These are phyloP conservation scores for Wallacemonas collosoma DNA, from an alignment of 208 protist species.

Conservation along the genomic window DNA sequence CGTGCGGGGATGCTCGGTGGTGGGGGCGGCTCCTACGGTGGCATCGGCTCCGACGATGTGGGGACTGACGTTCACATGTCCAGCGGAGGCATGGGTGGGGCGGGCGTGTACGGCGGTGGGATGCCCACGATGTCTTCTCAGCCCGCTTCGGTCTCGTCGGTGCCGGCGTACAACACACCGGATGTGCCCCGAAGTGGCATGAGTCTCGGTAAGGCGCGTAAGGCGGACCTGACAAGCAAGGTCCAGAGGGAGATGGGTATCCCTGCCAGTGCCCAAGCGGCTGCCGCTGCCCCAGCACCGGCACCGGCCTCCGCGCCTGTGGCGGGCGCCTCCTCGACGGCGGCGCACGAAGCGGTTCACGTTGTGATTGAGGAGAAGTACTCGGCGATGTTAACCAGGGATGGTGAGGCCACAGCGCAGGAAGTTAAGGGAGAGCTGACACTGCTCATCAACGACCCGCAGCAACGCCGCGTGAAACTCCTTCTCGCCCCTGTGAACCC, in stretches of 20 bases:
- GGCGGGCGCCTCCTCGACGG: background rate
- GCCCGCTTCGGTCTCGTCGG: background rate
- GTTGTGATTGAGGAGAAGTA: slow-evolving; percentile 72
- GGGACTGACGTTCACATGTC: slow-evolving; percentile 6
- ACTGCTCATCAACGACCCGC: slow-evolving; percentile 68
- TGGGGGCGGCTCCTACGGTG: slow-evolving; percentile 65
- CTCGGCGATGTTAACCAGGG: slow-evolving; percentile 51
- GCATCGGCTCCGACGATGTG: slow-evolving; percentile 67
- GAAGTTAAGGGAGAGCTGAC: slow-evolving; percentile 83
- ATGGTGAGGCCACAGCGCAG: slow-evolving; percentile 46
- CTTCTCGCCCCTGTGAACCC: slow-evolving; percentile 48
- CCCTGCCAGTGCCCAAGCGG: slow-evolving; percentile 6
- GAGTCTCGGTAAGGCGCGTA: slow-evolving; percentile 68
- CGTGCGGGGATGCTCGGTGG: slow-evolving; percentile 40
- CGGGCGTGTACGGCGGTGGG: slow-evolving; percentile 17
- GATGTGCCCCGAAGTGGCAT: slow-evolving; percentile 51
- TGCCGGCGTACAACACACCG: slow-evolving; percentile 13
- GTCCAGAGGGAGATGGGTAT: slow-evolving; percentile 77
- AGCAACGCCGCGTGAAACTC: slow-evolving; percentile 56
- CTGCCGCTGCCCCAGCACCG: background rate
- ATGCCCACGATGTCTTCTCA: slow-evolving; percentile 1
- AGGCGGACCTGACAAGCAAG: slow-evolving; percentile 74
- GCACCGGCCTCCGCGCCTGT: background rate
- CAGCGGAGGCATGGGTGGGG: slow-evolving; percentile 1
- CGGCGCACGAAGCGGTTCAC: slow-evolving; percentile 43